phyloP scores from a whole-genome alignment of 495 filamentous ascomycete species.

The Penicillium parvum region DNA sequence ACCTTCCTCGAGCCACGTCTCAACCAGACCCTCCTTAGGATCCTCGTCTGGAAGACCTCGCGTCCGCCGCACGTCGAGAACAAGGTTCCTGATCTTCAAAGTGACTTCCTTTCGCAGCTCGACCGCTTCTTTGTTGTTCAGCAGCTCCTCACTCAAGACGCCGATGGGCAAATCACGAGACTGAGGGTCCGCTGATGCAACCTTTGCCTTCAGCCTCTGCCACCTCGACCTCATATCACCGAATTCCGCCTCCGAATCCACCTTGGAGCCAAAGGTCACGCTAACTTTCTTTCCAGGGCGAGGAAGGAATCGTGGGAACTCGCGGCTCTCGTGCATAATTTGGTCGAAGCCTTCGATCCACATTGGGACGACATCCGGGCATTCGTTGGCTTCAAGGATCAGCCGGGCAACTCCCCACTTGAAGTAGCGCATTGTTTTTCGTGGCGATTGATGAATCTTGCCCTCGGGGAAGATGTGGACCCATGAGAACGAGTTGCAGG shows the following conservation, averaged over 20 bases:
- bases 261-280: conserved; percentile 63
- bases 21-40: conserved; percentile 57
- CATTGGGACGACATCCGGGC: conserved; percentile 85
- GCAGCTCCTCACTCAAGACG: conserved; percentile 64
- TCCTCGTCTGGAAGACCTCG: conserved; percentile 78
- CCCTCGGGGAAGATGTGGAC: conserved; percentile 96
- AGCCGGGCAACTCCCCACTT: conserved; percentile 91
- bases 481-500: conserved; percentile 65
- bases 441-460: conserved; percentile 80
- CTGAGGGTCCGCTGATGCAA: conserved; percentile 29
- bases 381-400: conserved; percentile 79
- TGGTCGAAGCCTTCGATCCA: conserved; percentile 85
- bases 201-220: conserved; percentile 54
- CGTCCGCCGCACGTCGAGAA: conserved; percentile 66
- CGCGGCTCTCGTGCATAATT: conserved; percentile 76
- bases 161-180: conserved; percentile 45
- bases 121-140: conserved; percentile 67
- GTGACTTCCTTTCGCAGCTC: conserved; percentile 80
- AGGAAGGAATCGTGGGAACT: conserved; percentile 78
- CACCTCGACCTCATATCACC: conserved; percentile 66
- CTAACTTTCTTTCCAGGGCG: conserved; percentile 64
- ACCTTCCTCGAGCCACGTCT: conserved; percentile 59
- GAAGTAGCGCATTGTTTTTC: conserved; percentile 85
- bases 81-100: conserved; percentile 67
- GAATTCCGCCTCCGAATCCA: conserved; percentile 47